Evolutionary conservation across 768 basidiomycete species (phyloP), one percentile per base, ranked within the genome.

Genomic region (Boletus vermiculosoides): DNA sequence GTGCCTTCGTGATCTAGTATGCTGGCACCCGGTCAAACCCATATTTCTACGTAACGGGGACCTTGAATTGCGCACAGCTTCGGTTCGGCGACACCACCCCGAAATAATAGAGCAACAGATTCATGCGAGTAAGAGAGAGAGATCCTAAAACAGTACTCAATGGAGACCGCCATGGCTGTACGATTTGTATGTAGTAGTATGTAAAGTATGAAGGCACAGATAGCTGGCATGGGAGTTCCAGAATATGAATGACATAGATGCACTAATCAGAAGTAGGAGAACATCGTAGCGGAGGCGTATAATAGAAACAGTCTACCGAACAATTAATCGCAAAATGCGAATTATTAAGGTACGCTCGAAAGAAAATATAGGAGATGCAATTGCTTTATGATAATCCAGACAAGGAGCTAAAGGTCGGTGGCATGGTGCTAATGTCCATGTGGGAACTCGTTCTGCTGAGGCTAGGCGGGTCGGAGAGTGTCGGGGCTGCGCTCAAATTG

Each of bases 341-440:
- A 47, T 13, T 36, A 45, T 39, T 18, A 49, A 50, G 36, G 45
- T 50, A 51, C 18, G 45, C 37, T 25, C 23, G 16, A 56, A 56
- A 20, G n/a, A 23, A 44, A 41, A 50, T 16, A 16, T 28, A 9
- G 8, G 5, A 18, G 3, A 23, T 7, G 13, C 12, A 30, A 13
- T 10, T 6, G 7, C 7, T 20, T 11, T 33, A 56, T 37, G 46
- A 42, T 9, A 53, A 45, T 34, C 54, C 50, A 34, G 56, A 54
- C 28, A 62, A 46, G 4, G 52, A 52, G 23, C 59, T 62, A 25
- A 56, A 42, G 25, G 57, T 59, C 28, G 62, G 45, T 12, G 64
- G 54, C 49, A 64, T 59, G 22, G 56, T 63, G 42, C 50, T 63
- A 5, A 68, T 51, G 37, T 65, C 66, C n/a, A 55, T 47, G 18